Evolutionary conservation across 2,329 filamentous ascomycete genomes (phyloP), one percentile per base, ranked within the genome.

Genomic region (Aspergillus arachidicola): DNA sequence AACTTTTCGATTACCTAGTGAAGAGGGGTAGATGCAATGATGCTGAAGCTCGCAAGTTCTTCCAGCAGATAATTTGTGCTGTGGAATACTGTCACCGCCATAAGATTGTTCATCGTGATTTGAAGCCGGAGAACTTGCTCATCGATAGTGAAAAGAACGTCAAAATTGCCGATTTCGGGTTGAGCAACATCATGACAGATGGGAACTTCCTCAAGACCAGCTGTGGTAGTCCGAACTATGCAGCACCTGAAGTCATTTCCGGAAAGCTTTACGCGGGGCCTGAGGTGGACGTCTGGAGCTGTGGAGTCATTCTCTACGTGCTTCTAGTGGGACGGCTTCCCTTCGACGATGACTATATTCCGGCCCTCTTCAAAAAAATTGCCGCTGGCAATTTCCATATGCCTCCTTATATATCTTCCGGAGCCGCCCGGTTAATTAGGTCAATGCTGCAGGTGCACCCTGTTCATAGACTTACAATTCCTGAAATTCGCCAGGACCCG

Each of bases 161-260:
- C 80, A 99, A 99, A 83, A 99, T 99, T 81, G 95, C 95, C 72
- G 95, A 99, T 80, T 99, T 99, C 71, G 95, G 95, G 62, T 84
- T 99, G 62, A 98, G 94, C 83, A 99, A 99, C 77, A 99, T 99
- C 81, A 99, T 99, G 95, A 98, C 95, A 0, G 95, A 99, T 76
- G 95, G 95, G 30, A 99, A 99, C 77, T 99, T 99, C 76, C 87
- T 99, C 73, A 98, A 97, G 82, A 99, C 95, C 1, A 98, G 94
- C 76, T 99, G 95, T 73, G 95, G 95, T 59, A 98, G 94, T 75
- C 95, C 95, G 48, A 99, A 99, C 79, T 99, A 99, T 78, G 95
- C 95, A 14, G 95, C 95, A 1, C 95, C 95, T 7, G 95, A 99
- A 78, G 95, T 99, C 64, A 98, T 99, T 74, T 95, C 94, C 60